These are phyloP conservation scores for Xylaria sp. DNA, from an alignment of 2,329 filamentous ascomycete species.

Conservation along the genomic window DNA sequence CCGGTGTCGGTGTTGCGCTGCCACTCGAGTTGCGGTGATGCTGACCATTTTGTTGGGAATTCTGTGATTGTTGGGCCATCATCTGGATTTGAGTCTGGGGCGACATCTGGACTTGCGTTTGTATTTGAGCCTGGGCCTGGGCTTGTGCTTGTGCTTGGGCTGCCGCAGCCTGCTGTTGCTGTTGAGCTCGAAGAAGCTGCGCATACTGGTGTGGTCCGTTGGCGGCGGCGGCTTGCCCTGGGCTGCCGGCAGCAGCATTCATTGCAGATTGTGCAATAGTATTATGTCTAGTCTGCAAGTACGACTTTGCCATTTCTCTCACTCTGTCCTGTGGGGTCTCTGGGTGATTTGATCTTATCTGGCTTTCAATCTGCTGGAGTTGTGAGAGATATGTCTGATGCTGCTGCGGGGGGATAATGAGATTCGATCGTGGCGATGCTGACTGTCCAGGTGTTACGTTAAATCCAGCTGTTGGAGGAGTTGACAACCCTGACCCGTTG, in stretches of 20 bases:
- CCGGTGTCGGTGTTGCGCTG: constrained; percentile 47
- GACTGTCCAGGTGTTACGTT: constrained; percentile 60
- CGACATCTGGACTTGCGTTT: constrained; percentile 41
- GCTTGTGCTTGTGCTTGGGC: constrained; percentile 43
- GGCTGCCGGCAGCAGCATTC: constrained; percentile 64
- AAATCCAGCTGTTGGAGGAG: constrained; percentile 58
- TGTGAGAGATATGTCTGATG: constrained; percentile 61
- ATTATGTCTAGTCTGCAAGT: constrained; percentile 59
- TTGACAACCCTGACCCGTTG: constrained; percentile 57
- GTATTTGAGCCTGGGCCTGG: constrained; percentile 37
- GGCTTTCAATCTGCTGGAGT: constrained; percentile 63
- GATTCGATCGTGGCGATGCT: constrained; percentile 58
- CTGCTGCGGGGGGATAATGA: constrained; percentile 56
- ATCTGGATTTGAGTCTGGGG: constrained; percentile 44
- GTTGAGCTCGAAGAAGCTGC: constrained; percentile 67
- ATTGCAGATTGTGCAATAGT: constrained; percentile 60
- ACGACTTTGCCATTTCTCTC: constrained; percentile 63
- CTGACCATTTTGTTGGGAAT: constrained; percentile 45
- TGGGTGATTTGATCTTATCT: constrained; percentile 63
- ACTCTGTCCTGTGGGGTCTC: constrained; percentile 61
- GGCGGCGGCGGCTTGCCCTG: constrained; percentile 60
- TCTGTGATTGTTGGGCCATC: constrained; percentile 40
- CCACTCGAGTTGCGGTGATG: constrained; percentile 49
- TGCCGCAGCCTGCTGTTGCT: constrained; percentile 59
- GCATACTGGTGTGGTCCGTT: constrained; percentile 70